phyloP scores from a whole-genome alignment of 345 rosid species.

The Salix arbutifolia region DNA sequence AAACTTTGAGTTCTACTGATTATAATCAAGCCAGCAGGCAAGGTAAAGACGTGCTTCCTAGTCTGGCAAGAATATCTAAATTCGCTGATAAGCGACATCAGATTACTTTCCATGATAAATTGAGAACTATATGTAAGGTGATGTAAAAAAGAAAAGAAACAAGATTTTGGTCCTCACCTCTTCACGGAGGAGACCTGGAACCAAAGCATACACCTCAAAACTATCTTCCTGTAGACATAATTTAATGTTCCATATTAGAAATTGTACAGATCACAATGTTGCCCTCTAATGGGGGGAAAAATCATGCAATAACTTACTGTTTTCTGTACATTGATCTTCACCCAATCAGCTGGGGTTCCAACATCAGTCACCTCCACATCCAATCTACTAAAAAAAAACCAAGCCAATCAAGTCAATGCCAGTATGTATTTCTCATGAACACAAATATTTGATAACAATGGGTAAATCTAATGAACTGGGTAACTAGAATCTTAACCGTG shows the following conservation, averaged over 20 bases:
- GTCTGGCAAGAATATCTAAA: not conserved
- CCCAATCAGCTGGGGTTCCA: constrained; percentile 74
- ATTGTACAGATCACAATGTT: not conserved
- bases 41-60: not conserved
- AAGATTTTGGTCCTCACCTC: constrained; percentile 37
- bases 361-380: constrained; percentile 48
- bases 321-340: constrained; percentile 63
- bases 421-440: not conserved
- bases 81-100: not conserved
- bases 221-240: constrained; percentile 47
- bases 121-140: not conserved
- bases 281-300: not conserved
- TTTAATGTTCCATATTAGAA: not conserved
- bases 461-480: constrained; percentile 4
- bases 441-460: not conserved
- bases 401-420: not conserved
- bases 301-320: constrained; percentile 40
- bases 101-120: not conserved
- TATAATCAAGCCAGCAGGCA: not conserved
- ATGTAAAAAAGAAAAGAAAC: not conserved
- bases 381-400: constrained; percentile 34
- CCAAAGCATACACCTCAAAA: constrained; percentile 67
- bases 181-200: constrained; percentile 71
- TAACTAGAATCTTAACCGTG: constrained; percentile 50
- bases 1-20: not conserved